A percentile compares a stretch with the other conserved stretches of the same genome.
Evolutionary conservation across 805 yeast species (phyloP).

Genomic region (Ogataea pini): DNA sequence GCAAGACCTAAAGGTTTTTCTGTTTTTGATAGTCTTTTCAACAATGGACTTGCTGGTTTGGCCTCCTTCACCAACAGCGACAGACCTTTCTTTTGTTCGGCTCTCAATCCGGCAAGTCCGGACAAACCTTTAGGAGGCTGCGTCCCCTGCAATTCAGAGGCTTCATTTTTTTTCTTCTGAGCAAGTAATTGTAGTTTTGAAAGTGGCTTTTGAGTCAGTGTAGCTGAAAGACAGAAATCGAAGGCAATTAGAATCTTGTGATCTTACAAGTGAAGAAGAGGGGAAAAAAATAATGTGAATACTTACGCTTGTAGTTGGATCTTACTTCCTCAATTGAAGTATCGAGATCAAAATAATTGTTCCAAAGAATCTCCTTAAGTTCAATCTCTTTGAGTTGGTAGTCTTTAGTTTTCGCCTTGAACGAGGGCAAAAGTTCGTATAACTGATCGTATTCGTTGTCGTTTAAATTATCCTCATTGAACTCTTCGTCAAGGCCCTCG

Average conservation of each 20-base stretch:
- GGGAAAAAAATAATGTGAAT: constrained; percentile 1
- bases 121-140: not conserved
- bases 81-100: not conserved
- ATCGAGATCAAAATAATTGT: constrained; percentile 56
- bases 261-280: constrained; percentile 7
- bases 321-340: constrained; percentile 51
- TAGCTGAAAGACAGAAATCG: constrained; percentile 9
- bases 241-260: constrained; percentile 20
- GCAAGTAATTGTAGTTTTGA: constrained; percentile 53
- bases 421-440: constrained; percentile 43
- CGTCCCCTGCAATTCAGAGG: not conserved
- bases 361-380: constrained; percentile 59
- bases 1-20: not conserved
- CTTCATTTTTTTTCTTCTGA: constrained; percentile 22
- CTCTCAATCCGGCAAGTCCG: constrained; percentile 4
- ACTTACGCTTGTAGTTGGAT: constrained; percentile 33
- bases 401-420: constrained; percentile 39
- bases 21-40: constrained; percentile 1
- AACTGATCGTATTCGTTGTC: constrained; percentile 47
- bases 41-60: not conserved
- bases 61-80: not conserved
- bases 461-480: constrained; percentile 41
- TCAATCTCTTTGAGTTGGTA: constrained; percentile 50
- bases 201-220: constrained; percentile 11
- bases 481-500: constrained; percentile 32